Conservation (phyloP, 2,329 filamentous ascomycete species). For the Ophiostoma sp. region DNA sequence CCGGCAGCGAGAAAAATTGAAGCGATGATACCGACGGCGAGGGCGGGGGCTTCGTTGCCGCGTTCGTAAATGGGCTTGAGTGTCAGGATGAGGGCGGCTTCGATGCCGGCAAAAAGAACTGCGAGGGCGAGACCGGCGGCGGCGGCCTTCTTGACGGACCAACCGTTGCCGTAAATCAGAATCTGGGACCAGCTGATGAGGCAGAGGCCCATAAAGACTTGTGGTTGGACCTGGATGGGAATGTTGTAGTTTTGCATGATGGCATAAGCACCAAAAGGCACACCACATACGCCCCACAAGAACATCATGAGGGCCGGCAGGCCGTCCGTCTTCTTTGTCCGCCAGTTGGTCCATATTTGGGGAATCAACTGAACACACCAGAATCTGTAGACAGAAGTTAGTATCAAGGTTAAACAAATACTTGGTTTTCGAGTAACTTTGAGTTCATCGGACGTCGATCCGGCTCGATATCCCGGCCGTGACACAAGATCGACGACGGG, state of each 20-base stretch:
- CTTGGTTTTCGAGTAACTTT: not conserved
- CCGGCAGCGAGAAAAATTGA: conserved; percentile 58
- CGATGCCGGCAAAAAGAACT: conserved; percentile 51
- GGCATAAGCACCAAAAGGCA: conserved; percentile 45
- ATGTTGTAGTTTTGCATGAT: conserved; percentile 46
- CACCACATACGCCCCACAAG: conserved; percentile 57
- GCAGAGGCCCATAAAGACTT: conserved; percentile 43
- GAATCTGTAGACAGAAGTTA: conserved; percentile 33
- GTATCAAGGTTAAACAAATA: not conserved
- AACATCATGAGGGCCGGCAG: conserved; percentile 62
- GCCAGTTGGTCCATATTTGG: conserved; percentile 63
- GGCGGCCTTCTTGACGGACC: conserved; percentile 49
- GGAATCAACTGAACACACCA: conserved; percentile 45
- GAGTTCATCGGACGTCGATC: not conserved
- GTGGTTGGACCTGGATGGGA: conserved; percentile 47
- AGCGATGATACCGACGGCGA: conserved; percentile 59
- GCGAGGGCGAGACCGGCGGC: conserved; percentile 43
- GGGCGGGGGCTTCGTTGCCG: conserved; percentile 55
- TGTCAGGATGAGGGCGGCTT: conserved; percentile 58
- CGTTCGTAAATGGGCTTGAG: conserved; percentile 56
- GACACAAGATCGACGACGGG: not conserved
- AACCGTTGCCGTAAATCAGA: conserved; percentile 42
- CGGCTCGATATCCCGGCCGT: not conserved
- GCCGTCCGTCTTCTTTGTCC: conserved; percentile 60
- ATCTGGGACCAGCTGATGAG: conserved; percentile 44